Conservation (phyloP, 306 rosid species). For the Cicer chorassanicum region DNA sequence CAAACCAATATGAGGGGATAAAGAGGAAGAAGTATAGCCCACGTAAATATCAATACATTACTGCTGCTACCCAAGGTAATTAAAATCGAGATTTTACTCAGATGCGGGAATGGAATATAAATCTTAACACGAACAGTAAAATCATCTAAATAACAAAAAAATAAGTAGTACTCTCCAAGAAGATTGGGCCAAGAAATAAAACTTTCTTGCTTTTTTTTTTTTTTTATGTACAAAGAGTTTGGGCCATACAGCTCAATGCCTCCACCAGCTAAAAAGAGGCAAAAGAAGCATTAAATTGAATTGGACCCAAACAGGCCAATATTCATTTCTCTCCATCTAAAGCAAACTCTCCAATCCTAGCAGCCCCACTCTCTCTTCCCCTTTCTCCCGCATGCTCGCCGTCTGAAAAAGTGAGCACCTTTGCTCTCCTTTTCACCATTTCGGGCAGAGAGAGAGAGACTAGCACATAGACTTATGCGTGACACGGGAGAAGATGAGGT, state of each 20-base stretch:
- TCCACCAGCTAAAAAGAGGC: not conserved
- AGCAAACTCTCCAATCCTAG: slow-evolving; percentile 1
- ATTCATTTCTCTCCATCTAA: not conserved
- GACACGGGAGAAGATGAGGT: not conserved
- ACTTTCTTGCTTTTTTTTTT: not conserved
- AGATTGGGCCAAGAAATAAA: not conserved
- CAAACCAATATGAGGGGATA: not conserved
- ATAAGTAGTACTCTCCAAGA: not conserved
- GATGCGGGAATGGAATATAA: not conserved
- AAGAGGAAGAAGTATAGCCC: slow-evolving; percentile 4
- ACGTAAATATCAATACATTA: not conserved
- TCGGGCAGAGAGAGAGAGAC: not conserved
- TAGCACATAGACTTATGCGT: not conserved
- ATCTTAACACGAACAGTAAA: too few species aligned
- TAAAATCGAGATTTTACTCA: not conserved
- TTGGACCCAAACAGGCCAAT: not conserved
- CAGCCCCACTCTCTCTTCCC: not conserved
- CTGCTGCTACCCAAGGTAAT: not conserved
- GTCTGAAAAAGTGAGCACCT: not conserved
- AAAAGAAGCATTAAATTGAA: not conserved
- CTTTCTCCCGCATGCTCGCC: not conserved
- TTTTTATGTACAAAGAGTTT: slow-evolving; percentile 2
- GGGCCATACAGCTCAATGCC: not conserved
- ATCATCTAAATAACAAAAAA: not conserved
- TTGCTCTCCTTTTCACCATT: not conserved